Base-by-base conservation (phyloP, 495 filamentous ascomycete genomes). In the Trichoderma parareesei region DNA sequence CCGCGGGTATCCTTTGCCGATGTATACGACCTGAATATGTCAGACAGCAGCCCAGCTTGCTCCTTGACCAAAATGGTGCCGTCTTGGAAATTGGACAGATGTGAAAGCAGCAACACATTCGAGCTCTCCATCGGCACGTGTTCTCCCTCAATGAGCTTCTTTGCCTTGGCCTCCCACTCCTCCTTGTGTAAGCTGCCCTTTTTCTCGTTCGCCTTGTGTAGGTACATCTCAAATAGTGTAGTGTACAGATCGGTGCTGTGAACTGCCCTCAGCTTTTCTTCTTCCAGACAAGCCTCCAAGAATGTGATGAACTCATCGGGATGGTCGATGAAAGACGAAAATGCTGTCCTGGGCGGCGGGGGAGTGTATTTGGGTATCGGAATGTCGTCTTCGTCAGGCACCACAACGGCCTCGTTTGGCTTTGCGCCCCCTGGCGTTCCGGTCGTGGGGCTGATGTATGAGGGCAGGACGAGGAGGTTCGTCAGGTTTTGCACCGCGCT, bases 1-100 rank as follows among this genome's bases (percentile, higher is more conserved):
- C 94, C 94, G 9, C 83, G 81, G 1, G 94, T 98, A 70, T 98
- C 94, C 38, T 92, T 91, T 27, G 93, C 93, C 0, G 92, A 88
- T 5, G 93, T 97, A 73, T 96, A 97, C 0, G 94, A 97, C 33
- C 94, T 87, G 78, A 98, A 98, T 65, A 98, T 97, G 73, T 98
- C 95, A 55, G 93, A 93, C 14, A 88, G 85, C 8, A 97, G 81
- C 33, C 94, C 93, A 71, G 96, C 90, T 71, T 97, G 89, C 71
- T 98, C 94, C 61, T 93, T 89, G 62, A 98, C 93, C 0, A 98
- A 84, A 10, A 88, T 92, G 4, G 92, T 96, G 35, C 94, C 94
- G 72, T 93, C 92, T 38, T 83, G 80, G 81, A 97, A 98, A 72
- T 90, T 84, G 3, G 93, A 93, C 4, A 98, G 82, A 70, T 97